Conservation (phyloP, 2,329 filamentous ascomycete genomes). For the Ophiobolus disseminans region DNA sequence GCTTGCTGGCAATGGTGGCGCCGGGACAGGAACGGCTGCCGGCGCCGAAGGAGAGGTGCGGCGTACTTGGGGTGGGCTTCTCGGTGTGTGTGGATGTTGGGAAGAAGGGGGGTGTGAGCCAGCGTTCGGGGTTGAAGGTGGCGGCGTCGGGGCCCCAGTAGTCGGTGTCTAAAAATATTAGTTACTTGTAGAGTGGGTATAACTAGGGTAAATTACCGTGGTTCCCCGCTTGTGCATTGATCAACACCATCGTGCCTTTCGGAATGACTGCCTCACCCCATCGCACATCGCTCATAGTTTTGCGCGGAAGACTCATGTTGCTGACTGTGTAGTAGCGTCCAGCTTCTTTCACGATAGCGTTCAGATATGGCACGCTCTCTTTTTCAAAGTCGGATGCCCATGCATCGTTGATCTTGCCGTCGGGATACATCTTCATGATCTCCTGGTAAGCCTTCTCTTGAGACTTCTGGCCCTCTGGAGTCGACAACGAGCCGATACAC, state of each 20-base stretch:
- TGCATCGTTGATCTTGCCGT: conserved; percentile 55
- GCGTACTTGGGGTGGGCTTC: conserved; percentile 31
- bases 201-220: conserved; percentile 53
- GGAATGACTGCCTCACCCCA: conserved; percentile 62
- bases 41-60: conserved; percentile 61
- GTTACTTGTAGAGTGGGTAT: conserved; percentile 51
- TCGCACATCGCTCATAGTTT: conserved; percentile 58
- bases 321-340: conserved; percentile 62
- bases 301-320: conserved; percentile 61
- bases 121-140: conserved; percentile 59
- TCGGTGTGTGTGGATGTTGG: conserved; percentile 6
- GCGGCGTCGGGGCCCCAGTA: conserved; percentile 57
- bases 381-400: conserved; percentile 55
- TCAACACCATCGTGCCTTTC: conserved; percentile 61
- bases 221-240: conserved; percentile 63
- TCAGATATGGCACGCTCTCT: conserved; percentile 59
- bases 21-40: conserved; percentile 61
- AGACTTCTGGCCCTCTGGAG: conserved; percentile 57
- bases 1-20: conserved; percentile 58
- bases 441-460: conserved; percentile 62
- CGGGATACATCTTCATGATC: conserved; percentile 58
- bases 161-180: conserved; percentile 56
- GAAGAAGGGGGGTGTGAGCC: conserved; percentile 41
- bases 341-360: conserved; percentile 60
- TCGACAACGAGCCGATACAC: conserved; percentile 59